A percentile compares a stretch with the other conserved stretches of the same genome.
Evolutionary conservation across 106 monocot species (phyloP).

Genomic region (Allium fistulosum): DNA sequence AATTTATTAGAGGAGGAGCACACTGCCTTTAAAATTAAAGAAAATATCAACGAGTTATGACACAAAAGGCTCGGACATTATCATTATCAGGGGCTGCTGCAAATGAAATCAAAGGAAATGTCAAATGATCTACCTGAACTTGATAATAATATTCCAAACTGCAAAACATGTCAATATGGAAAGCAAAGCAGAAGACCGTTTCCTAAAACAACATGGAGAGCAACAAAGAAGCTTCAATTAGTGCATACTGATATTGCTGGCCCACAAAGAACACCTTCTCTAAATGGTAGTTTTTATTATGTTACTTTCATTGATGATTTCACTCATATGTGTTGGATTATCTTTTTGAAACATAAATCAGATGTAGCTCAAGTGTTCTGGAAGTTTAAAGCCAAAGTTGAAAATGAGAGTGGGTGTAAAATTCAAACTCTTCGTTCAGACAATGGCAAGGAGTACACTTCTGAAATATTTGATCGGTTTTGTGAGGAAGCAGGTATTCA

Average conservation of each 20-base stretch:
- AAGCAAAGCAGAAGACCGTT: background rate
- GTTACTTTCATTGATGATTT: constrained; percentile 8
- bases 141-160: background rate
- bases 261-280: too few relatives aligned
- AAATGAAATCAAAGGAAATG: constrained; percentile 1
- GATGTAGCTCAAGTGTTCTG: background rate
- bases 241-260: too few relatives aligned
- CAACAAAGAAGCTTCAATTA: too few relatives aligned
- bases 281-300: too few relatives aligned
- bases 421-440: constrained; percentile 3
- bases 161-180: constrained; percentile 6
- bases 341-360: constrained; percentile 11
- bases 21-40: constrained; percentile 1
- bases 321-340: background rate
- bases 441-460: constrained; percentile 1
- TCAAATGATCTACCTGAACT: background rate
- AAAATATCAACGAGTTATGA: background rate
- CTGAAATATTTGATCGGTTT: background rate
- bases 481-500: background rate
- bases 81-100: background rate
- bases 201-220: too few relatives aligned
- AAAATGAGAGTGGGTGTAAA: constrained; percentile 5
- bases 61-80: background rate
- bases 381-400: background rate
- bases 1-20: constrained; percentile 4